A percentile compares a stretch with the other conserved stretches of the same genome.
These are phyloP conservation scores for Gossypium trilobum DNA, from an alignment of 441 rosid species.

Conservation along the genomic window DNA sequence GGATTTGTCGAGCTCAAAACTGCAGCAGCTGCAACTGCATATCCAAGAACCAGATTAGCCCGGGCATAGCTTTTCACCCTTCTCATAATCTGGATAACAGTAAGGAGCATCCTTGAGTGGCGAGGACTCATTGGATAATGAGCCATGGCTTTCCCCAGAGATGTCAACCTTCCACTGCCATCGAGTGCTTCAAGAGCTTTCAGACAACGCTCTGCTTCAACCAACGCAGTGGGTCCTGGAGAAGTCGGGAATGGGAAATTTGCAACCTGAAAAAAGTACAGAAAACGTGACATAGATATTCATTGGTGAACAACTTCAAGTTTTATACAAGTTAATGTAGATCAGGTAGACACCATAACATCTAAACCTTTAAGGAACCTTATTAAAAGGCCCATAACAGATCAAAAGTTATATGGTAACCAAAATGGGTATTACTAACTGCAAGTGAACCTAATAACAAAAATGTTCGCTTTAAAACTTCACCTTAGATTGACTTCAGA, in stretches of 20 bases:
- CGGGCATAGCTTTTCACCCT: conserved; percentile 33
- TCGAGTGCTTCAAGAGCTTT: conserved; percentile 71
- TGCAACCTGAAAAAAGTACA: conserved; percentile 38
- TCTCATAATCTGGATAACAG: conserved; percentile 54
- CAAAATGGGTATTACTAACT: not conserved
- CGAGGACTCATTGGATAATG: conserved; percentile 82
- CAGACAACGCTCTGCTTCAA: conserved; percentile 61
- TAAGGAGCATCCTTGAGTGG: conserved; percentile 83
- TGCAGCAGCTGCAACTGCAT: conserved; percentile 41
- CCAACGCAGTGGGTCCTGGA: conserved; percentile 47
- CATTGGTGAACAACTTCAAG: not conserved
- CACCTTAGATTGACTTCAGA: not conserved
- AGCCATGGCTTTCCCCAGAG: conserved; percentile 81
- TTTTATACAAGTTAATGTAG: not conserved
- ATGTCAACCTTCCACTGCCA: conserved; percentile 44
- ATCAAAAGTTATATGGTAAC: not conserved
- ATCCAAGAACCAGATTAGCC: conserved; percentile 59
- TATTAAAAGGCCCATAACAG: not conserved
- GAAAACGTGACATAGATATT: not conserved
- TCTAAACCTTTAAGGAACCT: conserved; percentile 4
- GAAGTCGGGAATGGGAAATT: conserved; percentile 91
- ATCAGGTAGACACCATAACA: not conserved
- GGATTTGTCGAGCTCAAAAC: conserved; percentile 66
- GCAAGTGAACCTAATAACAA: not conserved
- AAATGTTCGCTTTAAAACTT: not conserved